Base-by-base conservation (phyloP, 2,329 filamentous ascomycete species). In the Thelonectria rubi region DNA sequence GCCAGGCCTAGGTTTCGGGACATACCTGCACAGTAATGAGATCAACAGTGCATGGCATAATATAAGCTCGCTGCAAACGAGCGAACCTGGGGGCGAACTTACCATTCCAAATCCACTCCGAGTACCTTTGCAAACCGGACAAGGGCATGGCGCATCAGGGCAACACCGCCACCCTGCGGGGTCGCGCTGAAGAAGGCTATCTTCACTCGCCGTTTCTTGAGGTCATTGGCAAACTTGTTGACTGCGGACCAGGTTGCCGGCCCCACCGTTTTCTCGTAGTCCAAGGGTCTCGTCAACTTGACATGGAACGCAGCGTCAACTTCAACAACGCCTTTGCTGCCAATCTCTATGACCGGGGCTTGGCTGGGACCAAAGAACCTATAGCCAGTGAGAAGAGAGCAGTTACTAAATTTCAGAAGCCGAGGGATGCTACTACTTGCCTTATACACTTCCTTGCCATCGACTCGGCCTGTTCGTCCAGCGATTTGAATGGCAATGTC, bases 381-480 rank as follows among this genome's bases (percentile, higher is more conserved):
- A 57, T 15, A 42, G n/a, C 40, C 26, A 30, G n/a, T n/a, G n/a
- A n/a, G n/a, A n/a, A n/a, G n/a, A n/a, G n/a, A n/a, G n/a, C n/a
- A n/a, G n/a, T n/a, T 12, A 20, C 14, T 24, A 65, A n/a, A 62
- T 42, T 49, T n/a, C 14, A 17, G 1, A 3, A 37, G 30, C 34
- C 55, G 45, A 10, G 20, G 54, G 17, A 5, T 46, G 60, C 54
- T n/a, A 15, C n/a, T 9, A 78, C 84, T 76, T 77, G 91, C 88
- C 88, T 85, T 63, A 93, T 84, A 74, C 90, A 92, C 79, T 93
- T 94, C 63, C 92, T 84, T 1, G 89, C 89, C 85, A 94, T 91
- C 0, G 89, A 91, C 73, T 94, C 92, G 1, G 92, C 91, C 74
- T 93, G 88, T 73, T 95, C 92, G 69, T 94, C 92, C 4, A 93